Evolutionary conservation across 495 filamentous ascomycete species (phyloP), one percentile per base, ranked within the genome.

Genomic region (Articulospora tetracladia): DNA sequence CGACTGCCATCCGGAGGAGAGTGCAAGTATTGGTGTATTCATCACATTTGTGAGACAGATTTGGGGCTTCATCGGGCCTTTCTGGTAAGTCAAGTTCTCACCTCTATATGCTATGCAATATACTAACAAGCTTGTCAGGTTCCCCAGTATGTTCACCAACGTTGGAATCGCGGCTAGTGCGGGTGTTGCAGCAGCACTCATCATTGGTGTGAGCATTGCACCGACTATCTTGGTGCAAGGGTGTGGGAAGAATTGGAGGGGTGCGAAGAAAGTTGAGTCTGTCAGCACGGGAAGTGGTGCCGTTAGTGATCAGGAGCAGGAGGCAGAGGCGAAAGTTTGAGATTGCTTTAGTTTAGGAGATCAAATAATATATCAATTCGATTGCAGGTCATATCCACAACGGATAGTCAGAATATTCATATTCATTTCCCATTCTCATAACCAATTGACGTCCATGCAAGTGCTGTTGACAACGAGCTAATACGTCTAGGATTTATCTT

Each of bases 21-120:
- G 79, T 1, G 76, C 73, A 0, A 77, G 76, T 62, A 74, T 84
- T 2, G 82, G 82, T 28, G 81, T 85, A 3, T 83, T 83, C 55
- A 78, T 84, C 50, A 83, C 73, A 0, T 77, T 83, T 56, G 72
- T 83, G 27, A 67, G 81, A 10, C 75, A 78, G 55, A 76, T 72
- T 23, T 83, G 79, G 80, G 79, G 80, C 0, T 84, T 84, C 64
- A 76, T 84, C 59, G 81, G 81, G 22, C 78, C 77, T 4, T 83
- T 83, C 64, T 83, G 78, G 77, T 81, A 61, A 48, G 70, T 62
- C 46, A 1, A n/a, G 15, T 22, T 6, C 17, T 26, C 12, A 24
- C 19, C 8, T 36, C 10, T 0, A 30, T 63, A 36, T 22, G 15
- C 2, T 34, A 28, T n/a, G 53, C 47, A 26, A 19, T 28, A 60